Percentiles rank a stretch among this genome's conserved stretches.
Evolutionary conservation across 108 stramenopile genomes (phyloP).

Genomic region (Aurantiochytrium sp.): DNA sequence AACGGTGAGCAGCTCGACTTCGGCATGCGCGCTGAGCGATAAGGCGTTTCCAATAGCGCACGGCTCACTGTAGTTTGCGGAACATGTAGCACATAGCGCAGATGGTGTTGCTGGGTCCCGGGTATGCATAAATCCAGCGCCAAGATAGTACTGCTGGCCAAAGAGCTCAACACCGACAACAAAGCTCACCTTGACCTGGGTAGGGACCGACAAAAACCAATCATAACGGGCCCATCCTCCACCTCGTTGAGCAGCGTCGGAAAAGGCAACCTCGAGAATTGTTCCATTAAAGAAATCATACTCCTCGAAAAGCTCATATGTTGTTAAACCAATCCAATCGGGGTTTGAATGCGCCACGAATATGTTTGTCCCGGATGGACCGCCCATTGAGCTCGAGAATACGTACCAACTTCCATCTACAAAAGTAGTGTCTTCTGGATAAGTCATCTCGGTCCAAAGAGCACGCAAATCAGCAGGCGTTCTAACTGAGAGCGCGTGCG

Average conservation of each 20-base stretch:
- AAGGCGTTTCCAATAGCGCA: not conserved
- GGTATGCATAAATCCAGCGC: not conserved
- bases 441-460: not conserved
- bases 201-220: not conserved
- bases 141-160: not conserved
- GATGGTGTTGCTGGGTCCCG: not conserved
- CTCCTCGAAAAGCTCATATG: not conserved
- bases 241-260: not conserved
- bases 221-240: not conserved
- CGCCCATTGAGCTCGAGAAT: not conserved
- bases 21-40: not conserved
- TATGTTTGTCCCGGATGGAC: not conserved
- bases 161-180: not conserved
- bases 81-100: not conserved
- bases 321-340: not conserved
- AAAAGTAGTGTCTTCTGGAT: not conserved
- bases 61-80: not conserved
- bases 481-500: not conserved
- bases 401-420: not conserved
- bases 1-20: not conserved
- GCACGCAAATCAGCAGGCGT: not conserved
- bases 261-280: not conserved
- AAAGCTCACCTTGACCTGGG: not conserved
- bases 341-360: not conserved
- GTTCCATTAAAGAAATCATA: not conserved